Conservation (phyloP, 1,139 yeast species). For the Yamadazyma sp. region DNA sequence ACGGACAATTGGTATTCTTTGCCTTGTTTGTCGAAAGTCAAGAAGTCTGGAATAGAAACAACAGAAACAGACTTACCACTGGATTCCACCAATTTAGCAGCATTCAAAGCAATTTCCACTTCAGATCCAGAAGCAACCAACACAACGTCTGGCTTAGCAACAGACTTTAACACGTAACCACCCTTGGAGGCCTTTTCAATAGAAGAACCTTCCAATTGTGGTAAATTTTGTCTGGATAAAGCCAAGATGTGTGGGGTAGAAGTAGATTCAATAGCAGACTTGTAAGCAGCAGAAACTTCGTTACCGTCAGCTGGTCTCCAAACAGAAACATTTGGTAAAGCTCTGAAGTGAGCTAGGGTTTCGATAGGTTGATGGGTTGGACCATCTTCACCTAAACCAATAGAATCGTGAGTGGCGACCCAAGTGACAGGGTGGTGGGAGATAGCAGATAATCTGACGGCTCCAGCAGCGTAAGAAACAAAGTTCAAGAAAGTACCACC, state of each 20-base stretch:
- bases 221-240: slow-evolving; percentile 95
- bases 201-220: slow-evolving; percentile 91
- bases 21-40: slow-evolving; percentile 83
- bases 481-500: slow-evolving; percentile 99
- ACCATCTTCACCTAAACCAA: slow-evolving; percentile 99
- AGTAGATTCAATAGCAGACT: slow-evolving; percentile 66
- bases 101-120: slow-evolving; percentile 80
- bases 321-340: slow-evolving; percentile 89
- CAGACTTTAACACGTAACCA: slow-evolving; percentile 76
- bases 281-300: slow-evolving; percentile 96
- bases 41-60: slow-evolving; percentile 92
- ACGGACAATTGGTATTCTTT: slow-evolving; percentile 78
- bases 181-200: slow-evolving; percentile 93
- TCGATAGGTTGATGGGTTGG: slow-evolving; percentile 99
- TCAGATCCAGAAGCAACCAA: slow-evolving; percentile 96
- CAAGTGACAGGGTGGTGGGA: slow-evolving; percentile 93
- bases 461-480: slow-evolving; percentile 97
- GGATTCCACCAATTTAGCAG: slow-evolving; percentile 67
- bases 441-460: slow-evolving; percentile 90
- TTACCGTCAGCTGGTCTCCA: slow-evolving; percentile 99
- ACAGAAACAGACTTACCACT: slow-evolving; percentile 61
- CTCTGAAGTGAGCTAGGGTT: slow-evolving; percentile 97
- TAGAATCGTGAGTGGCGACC: slow-evolving; percentile 99
- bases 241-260: slow-evolving; percentile 89
- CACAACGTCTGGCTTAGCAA: slow-evolving; percentile 69